Percentiles rank a stretch among this genome's conserved stretches.
Conservation (phyloP, 768 basidiomycete genomes). For the Naematelia aurantialba region DNA sequence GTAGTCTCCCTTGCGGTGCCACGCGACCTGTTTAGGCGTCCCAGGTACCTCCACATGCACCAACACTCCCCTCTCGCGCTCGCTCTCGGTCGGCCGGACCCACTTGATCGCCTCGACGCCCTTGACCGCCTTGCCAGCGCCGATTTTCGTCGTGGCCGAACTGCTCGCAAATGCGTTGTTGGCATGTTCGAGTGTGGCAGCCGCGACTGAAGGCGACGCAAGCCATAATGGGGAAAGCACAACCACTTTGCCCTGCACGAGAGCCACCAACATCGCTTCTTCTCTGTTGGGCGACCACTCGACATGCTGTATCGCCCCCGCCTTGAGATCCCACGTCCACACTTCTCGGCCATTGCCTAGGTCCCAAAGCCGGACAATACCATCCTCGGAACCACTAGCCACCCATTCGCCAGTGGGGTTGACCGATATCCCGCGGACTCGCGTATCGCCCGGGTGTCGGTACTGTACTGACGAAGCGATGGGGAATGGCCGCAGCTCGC, state of each 20-base stretch:
- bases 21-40: constrained; percentile 71
- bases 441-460: constrained; percentile 60
- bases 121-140: constrained; percentile 36
- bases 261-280: constrained; percentile 56
- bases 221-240: constrained; percentile 47
- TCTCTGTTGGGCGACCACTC: constrained; percentile 93
- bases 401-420: constrained; percentile 91
- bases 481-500: constrained; percentile 89
- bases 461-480: constrained; percentile 72
- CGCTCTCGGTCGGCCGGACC: constrained; percentile 49
- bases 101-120: constrained; percentile 51
- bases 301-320: constrained; percentile 69
- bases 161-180: constrained; percentile 58
- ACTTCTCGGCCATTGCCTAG: constrained; percentile 81
- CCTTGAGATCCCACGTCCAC: constrained; percentile 75
- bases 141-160: constrained; percentile 45
- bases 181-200: constrained; percentile 60
- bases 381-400: constrained; percentile 84
- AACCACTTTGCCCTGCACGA: constrained; percentile 53
- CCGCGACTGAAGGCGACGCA: constrained; percentile 68
- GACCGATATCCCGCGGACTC: constrained; percentile 69
- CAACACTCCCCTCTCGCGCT: constrained; percentile 51
- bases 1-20: constrained; percentile 95
- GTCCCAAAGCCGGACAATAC: constrained; percentile 85
- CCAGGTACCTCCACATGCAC: constrained; percentile 53